Evolutionary conservation across 257 asterid genomes (phyloP).

Genomic region (Gentiana macrophylla): DNA sequence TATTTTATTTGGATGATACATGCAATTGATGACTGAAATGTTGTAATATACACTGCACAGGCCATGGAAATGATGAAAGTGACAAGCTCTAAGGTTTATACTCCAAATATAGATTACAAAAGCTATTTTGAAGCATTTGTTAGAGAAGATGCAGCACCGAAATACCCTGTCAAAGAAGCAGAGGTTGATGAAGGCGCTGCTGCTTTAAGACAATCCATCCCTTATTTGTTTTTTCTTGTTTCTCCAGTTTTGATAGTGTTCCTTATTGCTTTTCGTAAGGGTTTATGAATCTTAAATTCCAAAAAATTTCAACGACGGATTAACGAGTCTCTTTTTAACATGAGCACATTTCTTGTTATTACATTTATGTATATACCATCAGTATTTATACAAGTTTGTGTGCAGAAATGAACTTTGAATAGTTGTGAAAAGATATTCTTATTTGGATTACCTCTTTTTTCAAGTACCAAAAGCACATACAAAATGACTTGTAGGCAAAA

Average conservation of each 20-base stretch:
- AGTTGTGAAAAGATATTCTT: too few relatives aligned
- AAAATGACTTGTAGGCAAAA: background rate
- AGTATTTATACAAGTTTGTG: too few relatives aligned
- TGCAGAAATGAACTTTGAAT: too few relatives aligned
- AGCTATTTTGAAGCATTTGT: conserved; percentile 76
- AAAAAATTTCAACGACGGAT: too few relatives aligned
- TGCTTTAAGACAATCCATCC: conserved; percentile 37
- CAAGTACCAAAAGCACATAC: conserved; percentile 7
- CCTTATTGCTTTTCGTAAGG: conserved; percentile 30
- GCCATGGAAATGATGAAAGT: conserved; percentile 96
- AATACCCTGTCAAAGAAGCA: conserved; percentile 29
- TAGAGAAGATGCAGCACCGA: conserved; percentile 21
- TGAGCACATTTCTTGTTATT: too few relatives aligned
- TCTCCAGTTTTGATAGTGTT: conserved; percentile 57
- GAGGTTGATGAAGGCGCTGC: conserved; percentile 30
- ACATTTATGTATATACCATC: too few relatives aligned
- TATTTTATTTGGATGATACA: too few relatives aligned
- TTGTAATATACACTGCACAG: conserved; percentile 22
- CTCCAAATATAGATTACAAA: conserved; percentile 40
- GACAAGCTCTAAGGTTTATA: conserved; percentile 18
- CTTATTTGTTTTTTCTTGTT: conserved; percentile 49
- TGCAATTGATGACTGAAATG: too few relatives aligned
- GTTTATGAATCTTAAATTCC: conserved; percentile 2
- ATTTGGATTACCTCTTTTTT: background rate
- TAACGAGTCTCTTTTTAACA: too few relatives aligned